phyloP scores from a whole-genome alignment of 345 rosid genomes.

The Lepidium didymum region DNA sequence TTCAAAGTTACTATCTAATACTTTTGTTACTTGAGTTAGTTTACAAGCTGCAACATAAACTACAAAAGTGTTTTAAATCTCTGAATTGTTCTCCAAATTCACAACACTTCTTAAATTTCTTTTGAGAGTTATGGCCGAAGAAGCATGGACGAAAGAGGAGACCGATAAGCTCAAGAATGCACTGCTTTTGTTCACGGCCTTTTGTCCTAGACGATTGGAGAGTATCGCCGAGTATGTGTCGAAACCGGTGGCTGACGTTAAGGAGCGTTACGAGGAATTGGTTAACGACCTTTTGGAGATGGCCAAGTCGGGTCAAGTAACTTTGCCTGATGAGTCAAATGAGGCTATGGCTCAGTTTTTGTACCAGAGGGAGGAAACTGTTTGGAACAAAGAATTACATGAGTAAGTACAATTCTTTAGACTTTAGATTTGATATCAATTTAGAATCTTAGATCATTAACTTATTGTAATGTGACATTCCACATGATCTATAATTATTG shows the following conservation, averaged over 20 bases:
- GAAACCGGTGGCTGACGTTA: neutral
- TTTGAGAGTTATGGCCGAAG: neutral
- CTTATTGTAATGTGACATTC: neutral
- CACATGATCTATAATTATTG: neutral
- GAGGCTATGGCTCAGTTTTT: neutral
- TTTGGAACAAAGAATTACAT: constrained; percentile 9
- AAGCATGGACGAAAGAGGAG: constrained; percentile 7
- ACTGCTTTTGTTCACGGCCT: neutral
- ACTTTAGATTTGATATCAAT: neutral
- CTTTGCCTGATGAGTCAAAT: neutral
- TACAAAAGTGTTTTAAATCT: neutral
- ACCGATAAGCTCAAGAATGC: neutral
- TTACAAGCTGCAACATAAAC: neutral
- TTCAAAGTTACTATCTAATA: too few relatives aligned
- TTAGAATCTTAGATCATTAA: neutral
- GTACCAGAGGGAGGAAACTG: neutral
- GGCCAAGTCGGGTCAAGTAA: neutral
- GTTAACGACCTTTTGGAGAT: constrained; percentile 6
- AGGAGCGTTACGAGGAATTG: neutral
- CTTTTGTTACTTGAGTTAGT: neutral
- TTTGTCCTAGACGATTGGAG: neutral
- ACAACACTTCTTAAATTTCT: neutral
- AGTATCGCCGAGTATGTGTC: neutral
- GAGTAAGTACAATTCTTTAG: constrained; percentile 2
- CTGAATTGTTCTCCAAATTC: neutral